Percentiles rank a stretch among this genome's conserved stretches.
Evolutionary conservation across 2,329 filamentous ascomycete genomes (phyloP).

Genomic region (Knufia fluminis): DNA sequence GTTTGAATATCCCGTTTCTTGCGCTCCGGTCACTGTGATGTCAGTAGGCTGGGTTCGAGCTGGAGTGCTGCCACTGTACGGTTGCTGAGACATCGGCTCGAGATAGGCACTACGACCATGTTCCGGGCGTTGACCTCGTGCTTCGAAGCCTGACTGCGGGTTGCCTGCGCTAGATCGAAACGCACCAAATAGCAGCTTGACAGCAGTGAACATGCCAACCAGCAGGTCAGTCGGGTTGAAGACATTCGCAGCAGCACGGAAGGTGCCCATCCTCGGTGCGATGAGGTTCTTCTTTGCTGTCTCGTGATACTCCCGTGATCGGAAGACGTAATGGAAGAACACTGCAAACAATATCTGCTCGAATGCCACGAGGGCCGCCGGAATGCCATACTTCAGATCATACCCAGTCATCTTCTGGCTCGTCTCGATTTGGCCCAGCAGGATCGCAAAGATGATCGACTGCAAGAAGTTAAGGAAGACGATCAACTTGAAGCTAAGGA

Average conservation of each 20-base stretch:
- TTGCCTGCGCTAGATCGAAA: not conserved
- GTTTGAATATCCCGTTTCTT: not conserved
- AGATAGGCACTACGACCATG: not conserved
- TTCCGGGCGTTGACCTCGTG: not conserved
- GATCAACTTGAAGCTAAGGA: constrained; percentile 70
- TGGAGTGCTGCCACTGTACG: not conserved
- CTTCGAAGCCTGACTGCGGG: not conserved
- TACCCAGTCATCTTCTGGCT: constrained; percentile 42
- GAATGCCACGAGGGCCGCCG: constrained; percentile 64
- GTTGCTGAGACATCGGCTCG: not conserved
- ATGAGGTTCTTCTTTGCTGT: not conserved
- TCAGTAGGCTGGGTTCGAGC: not conserved
- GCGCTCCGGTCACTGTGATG: not conserved
- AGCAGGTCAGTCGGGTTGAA: constrained; percentile 14
- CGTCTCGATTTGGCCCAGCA: constrained; percentile 49
- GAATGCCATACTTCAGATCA: constrained; percentile 71
- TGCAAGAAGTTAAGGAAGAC: constrained; percentile 90
- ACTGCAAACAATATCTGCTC: constrained; percentile 75
- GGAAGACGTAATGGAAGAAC: constrained; percentile 71
- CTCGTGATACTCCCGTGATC: constrained; percentile 34
- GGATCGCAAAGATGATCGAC: constrained; percentile 47
- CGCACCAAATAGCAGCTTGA: constrained; percentile 36
- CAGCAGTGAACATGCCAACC: constrained; percentile 30
- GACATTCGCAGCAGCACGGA: constrained; percentile 9
- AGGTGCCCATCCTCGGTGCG: not conserved